A percentile compares a stretch with the other conserved stretches of the same genome.
These are phyloP conservation scores for Plectosphaerella cucumerina DNA, from an alignment of 2,329 filamentous ascomycete species.

Conservation along the genomic window DNA sequence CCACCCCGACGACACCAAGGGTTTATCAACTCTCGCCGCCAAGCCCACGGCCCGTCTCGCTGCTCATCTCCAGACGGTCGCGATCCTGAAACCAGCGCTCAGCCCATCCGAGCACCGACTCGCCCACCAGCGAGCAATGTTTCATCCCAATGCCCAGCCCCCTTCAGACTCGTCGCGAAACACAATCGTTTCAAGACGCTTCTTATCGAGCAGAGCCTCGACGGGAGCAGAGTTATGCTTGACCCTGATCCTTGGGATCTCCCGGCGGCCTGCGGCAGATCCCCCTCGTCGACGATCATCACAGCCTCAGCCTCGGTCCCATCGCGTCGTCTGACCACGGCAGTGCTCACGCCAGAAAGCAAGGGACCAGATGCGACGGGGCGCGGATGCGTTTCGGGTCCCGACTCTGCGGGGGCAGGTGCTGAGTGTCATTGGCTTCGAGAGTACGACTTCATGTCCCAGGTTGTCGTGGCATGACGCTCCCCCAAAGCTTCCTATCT, in stretches of 20 bases:
- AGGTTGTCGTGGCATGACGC: no score
- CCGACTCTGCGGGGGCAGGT: no score
- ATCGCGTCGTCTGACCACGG: no score
- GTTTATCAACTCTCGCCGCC: not conserved
- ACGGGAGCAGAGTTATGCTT: not conserved
- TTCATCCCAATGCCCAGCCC: not conserved
- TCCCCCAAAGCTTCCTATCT: not conserved
- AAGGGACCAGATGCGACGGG: no score
- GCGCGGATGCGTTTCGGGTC: no score
- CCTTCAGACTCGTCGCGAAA: not conserved
- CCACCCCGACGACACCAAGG: constrained; percentile 33
- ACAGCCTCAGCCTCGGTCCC: no score
- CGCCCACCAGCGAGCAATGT: not conserved
- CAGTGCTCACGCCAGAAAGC: no score
- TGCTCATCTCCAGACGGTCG: not conserved
- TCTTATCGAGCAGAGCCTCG: not conserved
- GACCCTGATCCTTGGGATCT: not conserved
- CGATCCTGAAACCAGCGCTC: not conserved
- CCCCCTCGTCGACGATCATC: no score
- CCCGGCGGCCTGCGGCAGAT: no score
- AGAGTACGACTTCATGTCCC: no score
- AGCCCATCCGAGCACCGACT: not conserved
- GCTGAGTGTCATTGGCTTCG: no score
- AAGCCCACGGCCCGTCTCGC: no score
- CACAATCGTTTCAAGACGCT: not conserved